Evolutionary conservation across 2,329 filamentous ascomycete species (phyloP).

Genomic region (Metarhizium rileyi): DNA sequence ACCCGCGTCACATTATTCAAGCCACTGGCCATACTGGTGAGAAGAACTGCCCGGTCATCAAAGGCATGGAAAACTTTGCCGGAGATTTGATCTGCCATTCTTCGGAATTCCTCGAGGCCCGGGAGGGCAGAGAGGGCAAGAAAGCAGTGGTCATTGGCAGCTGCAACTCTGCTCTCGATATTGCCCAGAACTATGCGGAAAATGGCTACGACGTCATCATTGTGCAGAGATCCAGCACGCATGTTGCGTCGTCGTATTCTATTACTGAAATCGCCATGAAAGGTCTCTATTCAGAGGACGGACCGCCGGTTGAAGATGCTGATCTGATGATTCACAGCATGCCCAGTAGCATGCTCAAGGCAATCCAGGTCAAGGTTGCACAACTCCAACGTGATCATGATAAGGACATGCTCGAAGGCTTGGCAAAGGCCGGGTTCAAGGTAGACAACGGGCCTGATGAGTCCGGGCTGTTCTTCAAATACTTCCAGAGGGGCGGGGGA

Average conservation of each 20-base stretch:
- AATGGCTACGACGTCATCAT: conserved; percentile 60
- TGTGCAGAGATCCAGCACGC: conserved; percentile 57
- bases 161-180: conserved; percentile 61
- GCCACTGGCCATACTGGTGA: conserved; percentile 61
- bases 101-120: conserved; percentile 46
- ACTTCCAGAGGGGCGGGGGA: conserved; percentile 55
- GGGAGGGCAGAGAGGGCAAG: conserved; percentile 36
- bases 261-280: conserved; percentile 43
- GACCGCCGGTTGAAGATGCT: conserved; percentile 54
- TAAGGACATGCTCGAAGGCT: conserved; percentile 28
- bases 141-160: conserved; percentile 57
- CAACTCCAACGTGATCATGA: conserved; percentile 25
- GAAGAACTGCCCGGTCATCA: conserved; percentile 48
- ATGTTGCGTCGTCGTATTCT: conserved; percentile 48
- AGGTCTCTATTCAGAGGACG: conserved; percentile 38
- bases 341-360: conserved; percentile 51
- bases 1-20: conserved; percentile 55
- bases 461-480: conserved; percentile 50
- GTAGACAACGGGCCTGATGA: conserved; percentile 47
- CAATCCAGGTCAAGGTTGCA: conserved; percentile 38
- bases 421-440: conserved; percentile 50
- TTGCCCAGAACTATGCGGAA: conserved; percentile 57
- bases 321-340: conserved; percentile 51
- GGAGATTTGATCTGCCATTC: conserved; percentile 54
- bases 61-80: conserved; percentile 46